Percentiles rank a stretch among this genome's conserved stretches.
Evolutionary conservation across 2,329 filamentous ascomycete species (phyloP).

Genomic region (Cadophora sp.): DNA sequence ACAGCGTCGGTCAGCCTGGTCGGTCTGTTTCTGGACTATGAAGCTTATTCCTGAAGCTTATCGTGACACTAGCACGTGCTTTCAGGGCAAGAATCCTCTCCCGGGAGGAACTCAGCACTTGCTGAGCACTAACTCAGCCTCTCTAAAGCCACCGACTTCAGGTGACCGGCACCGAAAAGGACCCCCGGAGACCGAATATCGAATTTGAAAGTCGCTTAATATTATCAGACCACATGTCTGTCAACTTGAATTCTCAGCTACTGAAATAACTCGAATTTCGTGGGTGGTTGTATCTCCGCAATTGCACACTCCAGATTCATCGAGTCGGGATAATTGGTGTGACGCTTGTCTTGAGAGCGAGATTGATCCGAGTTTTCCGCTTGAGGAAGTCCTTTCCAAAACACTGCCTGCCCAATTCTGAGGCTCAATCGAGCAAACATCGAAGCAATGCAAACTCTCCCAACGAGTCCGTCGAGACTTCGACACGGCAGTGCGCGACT

Average conservation of each 20-base stretch:
- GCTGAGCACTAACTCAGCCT: conserved; percentile 12
- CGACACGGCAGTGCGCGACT: too few species aligned
- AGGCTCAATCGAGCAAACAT: too few species aligned
- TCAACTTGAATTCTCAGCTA: background rate
- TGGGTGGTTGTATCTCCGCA: background rate
- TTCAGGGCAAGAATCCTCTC: conserved; percentile 4
- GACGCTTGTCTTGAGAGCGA: background rate
- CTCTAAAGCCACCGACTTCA: conserved; percentile 12
- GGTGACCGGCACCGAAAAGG: conserved; percentile 3
- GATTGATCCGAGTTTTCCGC: background rate
- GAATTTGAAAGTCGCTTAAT: background rate
- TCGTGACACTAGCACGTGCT: conserved; percentile 7
- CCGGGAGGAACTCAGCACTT: conserved; percentile 3
- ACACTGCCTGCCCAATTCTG: background rate
- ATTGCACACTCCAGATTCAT: background rate
- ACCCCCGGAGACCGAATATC: background rate
- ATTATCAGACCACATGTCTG: background rate
- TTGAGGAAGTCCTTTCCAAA: background rate
- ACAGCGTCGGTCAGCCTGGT: conserved; percentile 16
- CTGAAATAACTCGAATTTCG: background rate
- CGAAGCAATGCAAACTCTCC: background rate
- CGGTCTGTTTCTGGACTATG: conserved; percentile 17
- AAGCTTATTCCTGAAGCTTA: conserved; percentile 14
- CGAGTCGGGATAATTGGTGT: background rate
- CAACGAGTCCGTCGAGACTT: too few species aligned